These are phyloP conservation scores for Penicillium glabrum DNA, from an alignment of 2,329 filamentous ascomycete genomes.

Conservation along the genomic window DNA sequence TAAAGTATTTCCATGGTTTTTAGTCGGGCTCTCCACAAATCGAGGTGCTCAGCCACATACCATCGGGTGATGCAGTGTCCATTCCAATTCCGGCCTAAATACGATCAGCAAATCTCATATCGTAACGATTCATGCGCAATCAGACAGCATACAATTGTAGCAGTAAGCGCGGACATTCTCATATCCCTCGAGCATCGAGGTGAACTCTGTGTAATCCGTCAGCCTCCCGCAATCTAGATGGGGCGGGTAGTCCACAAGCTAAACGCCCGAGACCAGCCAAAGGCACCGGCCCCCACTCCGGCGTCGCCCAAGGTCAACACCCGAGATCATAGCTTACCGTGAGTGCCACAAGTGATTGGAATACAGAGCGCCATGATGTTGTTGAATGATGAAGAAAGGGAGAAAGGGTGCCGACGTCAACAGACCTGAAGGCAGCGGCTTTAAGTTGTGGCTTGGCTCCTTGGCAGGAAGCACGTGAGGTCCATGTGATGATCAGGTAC, in stretches of 20 bases:
- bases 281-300: conserved; percentile 9
- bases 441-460: conserved; percentile 38
- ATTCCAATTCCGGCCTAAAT: conserved; percentile 44
- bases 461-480: conserved; percentile 25
- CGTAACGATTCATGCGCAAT: background rate
- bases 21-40: background rate
- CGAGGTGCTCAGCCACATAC: conserved; percentile 24
- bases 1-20: conserved; percentile 11
- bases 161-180: conserved; percentile 48
- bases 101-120: background rate
- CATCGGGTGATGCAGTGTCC: conserved; percentile 46
- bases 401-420: conserved; percentile 6
- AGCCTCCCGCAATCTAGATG: conserved; percentile 9
- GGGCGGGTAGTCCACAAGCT: conserved; percentile 8
- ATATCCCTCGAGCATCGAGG: conserved; percentile 45
- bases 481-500: conserved; percentile 17
- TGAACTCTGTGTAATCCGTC: conserved; percentile 39
- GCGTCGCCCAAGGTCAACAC: background rate
- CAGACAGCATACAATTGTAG: conserved; percentile 43
- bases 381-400: conserved; percentile 3
- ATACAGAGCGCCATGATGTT: conserved; percentile 43
- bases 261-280: conserved; percentile 8
- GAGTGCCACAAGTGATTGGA: conserved; percentile 38
- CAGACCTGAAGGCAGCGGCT: conserved; percentile 27
- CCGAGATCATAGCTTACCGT: conserved; percentile 31